Evolutionary conservation across 768 basidiomycete species (phyloP).

Genomic region (Tulasnella sp.): DNA sequence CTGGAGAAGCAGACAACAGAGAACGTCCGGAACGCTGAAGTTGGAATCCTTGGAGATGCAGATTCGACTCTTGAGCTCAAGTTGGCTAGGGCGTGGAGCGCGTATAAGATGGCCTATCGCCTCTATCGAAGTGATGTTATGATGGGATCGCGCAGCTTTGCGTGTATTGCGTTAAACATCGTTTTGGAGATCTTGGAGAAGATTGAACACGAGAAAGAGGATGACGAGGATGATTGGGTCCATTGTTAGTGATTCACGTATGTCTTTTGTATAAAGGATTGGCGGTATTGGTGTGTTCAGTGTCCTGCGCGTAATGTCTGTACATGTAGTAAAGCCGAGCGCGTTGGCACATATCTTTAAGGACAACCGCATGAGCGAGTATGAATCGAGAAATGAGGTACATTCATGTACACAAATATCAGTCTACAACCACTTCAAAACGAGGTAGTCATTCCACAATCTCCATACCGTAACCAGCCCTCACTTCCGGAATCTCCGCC

Average conservation of each 20-base stretch:
- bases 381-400: too few relatives aligned
- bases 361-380: too few relatives aligned
- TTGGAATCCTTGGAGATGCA: conserved; percentile 1
- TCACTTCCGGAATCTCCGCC: too few relatives aligned
- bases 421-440: too few relatives aligned
- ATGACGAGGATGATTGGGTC: background rate
- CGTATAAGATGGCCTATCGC: conserved; percentile 44
- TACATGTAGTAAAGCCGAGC: too few relatives aligned
- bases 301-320: too few relatives aligned
- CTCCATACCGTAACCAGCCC: too few relatives aligned
- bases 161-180: conserved; percentile 46
- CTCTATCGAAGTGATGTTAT: conserved; percentile 24
- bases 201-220: background rate
- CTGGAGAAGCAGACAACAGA: conserved; percentile 22
- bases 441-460: too few relatives aligned
- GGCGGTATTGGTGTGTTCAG: too few relatives aligned
- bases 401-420: too few relatives aligned
- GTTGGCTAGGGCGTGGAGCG: conserved; percentile 47
- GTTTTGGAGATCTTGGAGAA: conserved; percentile 46
- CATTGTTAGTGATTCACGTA: background rate
- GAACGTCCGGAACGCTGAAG: conserved; percentile 2
- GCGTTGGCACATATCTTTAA: too few relatives aligned
- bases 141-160: conserved; percentile 44
- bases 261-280: too few relatives aligned
- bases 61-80: conserved; percentile 21